Evolutionary conservation across 2,329 filamentous ascomycete species (phyloP).

Genomic region (Nemania sp.): DNA sequence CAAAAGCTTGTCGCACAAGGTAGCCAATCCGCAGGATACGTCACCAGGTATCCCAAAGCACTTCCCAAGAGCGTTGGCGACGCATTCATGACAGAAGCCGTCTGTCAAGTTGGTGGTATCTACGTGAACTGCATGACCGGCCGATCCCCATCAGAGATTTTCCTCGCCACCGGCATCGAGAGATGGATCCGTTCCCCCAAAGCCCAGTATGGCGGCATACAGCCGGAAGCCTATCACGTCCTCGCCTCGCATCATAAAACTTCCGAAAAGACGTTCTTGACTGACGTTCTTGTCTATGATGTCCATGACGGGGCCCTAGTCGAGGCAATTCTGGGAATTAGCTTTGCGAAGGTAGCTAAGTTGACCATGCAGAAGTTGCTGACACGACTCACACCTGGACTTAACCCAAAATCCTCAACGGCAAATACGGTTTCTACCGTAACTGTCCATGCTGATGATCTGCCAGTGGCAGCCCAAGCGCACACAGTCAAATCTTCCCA

Average conservation of each 20-base stretch:
- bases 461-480: not conserved
- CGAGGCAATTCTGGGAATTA: constrained; percentile 43
- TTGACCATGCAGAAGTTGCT: constrained; percentile 40
- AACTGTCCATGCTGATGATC: not conserved
- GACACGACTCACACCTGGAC: constrained; percentile 29
- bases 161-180: constrained; percentile 41
- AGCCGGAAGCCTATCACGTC: constrained; percentile 37
- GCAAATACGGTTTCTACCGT: not conserved
- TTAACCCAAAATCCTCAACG: constrained; percentile 21
- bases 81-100: constrained; percentile 37
- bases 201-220: not conserved
- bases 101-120: constrained; percentile 45
- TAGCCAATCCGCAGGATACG: constrained; percentile 39
- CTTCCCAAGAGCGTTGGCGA: constrained; percentile 18
- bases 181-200: constrained; percentile 41
- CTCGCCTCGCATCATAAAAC: constrained; percentile 33
- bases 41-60: constrained; percentile 19
- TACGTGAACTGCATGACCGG: constrained; percentile 45
- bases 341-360: constrained; percentile 38
- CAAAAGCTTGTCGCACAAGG: constrained; percentile 38
- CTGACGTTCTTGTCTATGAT: constrained; percentile 45
- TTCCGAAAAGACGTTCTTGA: constrained; percentile 37
- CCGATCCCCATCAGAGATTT: constrained; percentile 37
- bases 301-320: constrained; percentile 34
- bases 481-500: not conserved